A percentile compares a stretch with the other conserved stretches of the same genome.
phyloP scores from a whole-genome alignment of 2,329 filamentous ascomycete species.

The Dactylella cylindrospora region DNA sequence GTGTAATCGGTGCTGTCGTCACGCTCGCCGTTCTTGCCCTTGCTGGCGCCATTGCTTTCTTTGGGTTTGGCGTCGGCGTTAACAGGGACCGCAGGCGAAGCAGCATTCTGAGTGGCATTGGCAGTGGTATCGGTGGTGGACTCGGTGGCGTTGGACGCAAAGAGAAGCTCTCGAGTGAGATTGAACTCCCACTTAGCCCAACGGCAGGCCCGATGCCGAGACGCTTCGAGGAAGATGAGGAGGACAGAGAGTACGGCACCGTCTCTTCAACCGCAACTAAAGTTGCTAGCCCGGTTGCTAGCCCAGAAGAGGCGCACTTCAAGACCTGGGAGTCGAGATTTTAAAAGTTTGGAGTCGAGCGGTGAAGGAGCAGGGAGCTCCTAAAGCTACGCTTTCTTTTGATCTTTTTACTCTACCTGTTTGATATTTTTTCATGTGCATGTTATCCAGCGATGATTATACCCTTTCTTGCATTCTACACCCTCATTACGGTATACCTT shows the following conservation, averaged over 20 bases:
- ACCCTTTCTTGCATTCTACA: conserved; percentile 19
- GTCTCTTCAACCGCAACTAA: conserved; percentile 25
- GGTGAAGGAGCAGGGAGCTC: no score
- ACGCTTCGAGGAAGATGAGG: conserved; percentile 22
- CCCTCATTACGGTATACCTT: conserved; percentile 30
- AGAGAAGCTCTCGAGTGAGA: conserved; percentile 34
- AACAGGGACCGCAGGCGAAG: conserved; percentile 30
- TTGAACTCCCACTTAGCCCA: conserved; percentile 35
- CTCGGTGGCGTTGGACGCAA: conserved; percentile 20
- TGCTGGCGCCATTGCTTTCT: conserved; percentile 17
- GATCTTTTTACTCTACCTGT: conserved; percentile 1
- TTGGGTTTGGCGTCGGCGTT: conserved; percentile 28
- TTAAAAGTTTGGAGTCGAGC: background rate
- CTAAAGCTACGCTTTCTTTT: background rate
- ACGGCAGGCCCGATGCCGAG: conserved; percentile 20
- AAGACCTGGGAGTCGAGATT: conserved; percentile 14
- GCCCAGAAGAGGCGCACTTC: conserved; percentile 34
- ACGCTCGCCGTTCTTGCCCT: conserved; percentile 25
- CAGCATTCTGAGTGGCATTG: conserved; percentile 23
- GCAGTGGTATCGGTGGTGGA: no score
- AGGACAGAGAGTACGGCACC: conserved; percentile 34
- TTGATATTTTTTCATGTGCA: background rate
- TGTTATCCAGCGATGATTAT: background rate
- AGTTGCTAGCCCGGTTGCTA: conserved; percentile 32
- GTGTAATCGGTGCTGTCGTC: conserved; percentile 31